Conservation (phyloP, 2,329 filamentous ascomycete species). For the Atkinsonella hypoxylon region DNA sequence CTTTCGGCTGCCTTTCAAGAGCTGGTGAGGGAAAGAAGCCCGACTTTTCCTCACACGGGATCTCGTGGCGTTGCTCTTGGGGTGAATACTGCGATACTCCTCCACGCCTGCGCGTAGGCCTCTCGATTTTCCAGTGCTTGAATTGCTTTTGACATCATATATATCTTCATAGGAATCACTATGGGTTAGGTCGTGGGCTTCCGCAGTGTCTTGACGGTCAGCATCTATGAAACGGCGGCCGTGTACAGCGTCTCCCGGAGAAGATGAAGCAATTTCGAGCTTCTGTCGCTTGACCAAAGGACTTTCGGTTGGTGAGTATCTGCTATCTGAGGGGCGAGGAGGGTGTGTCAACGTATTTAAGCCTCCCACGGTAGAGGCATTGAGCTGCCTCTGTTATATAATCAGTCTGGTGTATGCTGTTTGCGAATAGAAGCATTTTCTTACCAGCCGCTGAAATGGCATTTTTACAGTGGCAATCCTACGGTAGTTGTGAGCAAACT, state of each 20-base stretch:
- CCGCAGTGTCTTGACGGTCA: background rate
- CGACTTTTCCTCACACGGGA: background rate
- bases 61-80: background rate
- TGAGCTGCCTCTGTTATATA: slow-evolving; percentile 3
- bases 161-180: slow-evolving; percentile 3
- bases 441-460: slow-evolving; percentile 14
- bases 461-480: slow-evolving; percentile 14
- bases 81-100: background rate
- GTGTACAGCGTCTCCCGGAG: background rate
- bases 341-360: slow-evolving; percentile 6
- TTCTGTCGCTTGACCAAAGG: slow-evolving; percentile 5
- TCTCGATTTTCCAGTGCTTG: slow-evolving; percentile 1
- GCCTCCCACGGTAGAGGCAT: slow-evolving; percentile 2
- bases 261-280: background rate
- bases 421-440: slow-evolving; percentile 2
- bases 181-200: background rate
- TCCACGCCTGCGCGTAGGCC: background rate
- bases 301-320: background rate
- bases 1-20: background rate
- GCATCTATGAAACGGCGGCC: slow-evolving; percentile 1
- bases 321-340: background rate
- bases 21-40: background rate
- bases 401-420: slow-evolving; percentile 2
- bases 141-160: background rate
- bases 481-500: slow-evolving; percentile 10